Conservation (phyloP, 1,284 basidiomycete genomes). For the Ganoderma leucocontextum region DNA sequence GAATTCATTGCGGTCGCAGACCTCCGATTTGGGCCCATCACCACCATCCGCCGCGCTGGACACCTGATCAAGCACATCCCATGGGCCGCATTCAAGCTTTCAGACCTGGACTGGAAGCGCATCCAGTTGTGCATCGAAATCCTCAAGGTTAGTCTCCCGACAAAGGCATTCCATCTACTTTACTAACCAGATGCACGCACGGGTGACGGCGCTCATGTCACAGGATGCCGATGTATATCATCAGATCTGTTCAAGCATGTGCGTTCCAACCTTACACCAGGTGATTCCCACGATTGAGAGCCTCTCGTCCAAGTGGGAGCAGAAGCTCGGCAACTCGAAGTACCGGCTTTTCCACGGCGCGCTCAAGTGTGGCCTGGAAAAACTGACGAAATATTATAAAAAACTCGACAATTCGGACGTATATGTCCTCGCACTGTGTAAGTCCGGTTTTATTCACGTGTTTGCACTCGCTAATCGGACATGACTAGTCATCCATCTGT, state of each 20-base stretch:
- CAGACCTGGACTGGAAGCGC: constrained; percentile 33
- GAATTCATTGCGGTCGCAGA: too few relatives aligned
- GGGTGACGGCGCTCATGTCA: too few relatives aligned
- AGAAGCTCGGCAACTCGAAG: neutral
- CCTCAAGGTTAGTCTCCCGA: too few relatives aligned
- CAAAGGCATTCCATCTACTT: too few relatives aligned
- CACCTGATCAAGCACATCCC: constrained; percentile 37
- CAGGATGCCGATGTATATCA: constrained; percentile 19
- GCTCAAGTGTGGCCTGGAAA: constrained; percentile 33
- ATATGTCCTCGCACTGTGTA: constrained; percentile 35
- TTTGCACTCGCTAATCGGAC: too few relatives aligned
- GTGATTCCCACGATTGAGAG: constrained; percentile 37
- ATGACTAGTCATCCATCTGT: constrained; percentile 10
- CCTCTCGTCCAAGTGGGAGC: constrained; percentile 37
- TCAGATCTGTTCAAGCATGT: constrained; percentile 10
- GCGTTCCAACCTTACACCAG: constrained; percentile 21
- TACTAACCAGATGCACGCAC: too few relatives aligned
- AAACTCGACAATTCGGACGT: constrained; percentile 35
- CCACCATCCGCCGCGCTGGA: constrained; percentile 27
- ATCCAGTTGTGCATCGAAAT: constrained; percentile 21
- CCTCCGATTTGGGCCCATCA: constrained; percentile 41
- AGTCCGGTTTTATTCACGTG: too few relatives aligned
- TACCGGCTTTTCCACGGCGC: constrained; percentile 31
- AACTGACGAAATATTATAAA: constrained; percentile 39
- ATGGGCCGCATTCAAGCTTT: constrained; percentile 37